Conservation (phyloP, 1,284 basidiomycete species). For the Neotropicomus parvogracilis region DNA sequence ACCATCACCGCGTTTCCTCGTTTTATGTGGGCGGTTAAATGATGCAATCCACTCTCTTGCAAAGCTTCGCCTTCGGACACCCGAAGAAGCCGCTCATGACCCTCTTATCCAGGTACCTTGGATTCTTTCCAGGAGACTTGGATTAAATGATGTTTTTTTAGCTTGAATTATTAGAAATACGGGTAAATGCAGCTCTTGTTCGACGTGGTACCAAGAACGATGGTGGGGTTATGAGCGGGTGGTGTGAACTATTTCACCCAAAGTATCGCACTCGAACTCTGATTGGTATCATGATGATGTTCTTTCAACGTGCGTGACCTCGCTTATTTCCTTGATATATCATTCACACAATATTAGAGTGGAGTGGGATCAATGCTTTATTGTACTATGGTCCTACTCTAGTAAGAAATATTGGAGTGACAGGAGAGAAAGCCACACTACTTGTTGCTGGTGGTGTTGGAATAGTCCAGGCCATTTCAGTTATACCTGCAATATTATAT, state of each 20-base stretch:
- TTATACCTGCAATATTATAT: conserved; percentile 67
- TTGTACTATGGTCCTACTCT: conserved; percentile 79
- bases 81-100: conserved; percentile 41
- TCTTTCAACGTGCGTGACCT: conserved; percentile 65
- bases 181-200: conserved; percentile 56
- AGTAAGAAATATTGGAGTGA: conserved; percentile 60
- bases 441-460: conserved; percentile 75
- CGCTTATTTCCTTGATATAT: neutral
- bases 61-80: conserved; percentile 46
- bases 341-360: conserved; percentile 46
- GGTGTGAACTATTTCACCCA: conserved; percentile 52
- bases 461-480: conserved; percentile 74
- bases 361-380: conserved; percentile 79
- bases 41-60: conserved; percentile 53
- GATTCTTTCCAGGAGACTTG: neutral
- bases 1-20: conserved; percentile 67
- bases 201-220: conserved; percentile 23
- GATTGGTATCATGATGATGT: conserved; percentile 70
- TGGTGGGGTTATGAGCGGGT: conserved; percentile 33
- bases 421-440: conserved; percentile 49
- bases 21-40: conserved; percentile 52
- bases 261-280: conserved; percentile 57
- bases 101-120: conserved; percentile 49
- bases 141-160: conserved; percentile 27
- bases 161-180: conserved; percentile 74